Base-by-base conservation (phyloP, 495 filamentous ascomycete genomes). In the Parmelia sp. region DNA sequence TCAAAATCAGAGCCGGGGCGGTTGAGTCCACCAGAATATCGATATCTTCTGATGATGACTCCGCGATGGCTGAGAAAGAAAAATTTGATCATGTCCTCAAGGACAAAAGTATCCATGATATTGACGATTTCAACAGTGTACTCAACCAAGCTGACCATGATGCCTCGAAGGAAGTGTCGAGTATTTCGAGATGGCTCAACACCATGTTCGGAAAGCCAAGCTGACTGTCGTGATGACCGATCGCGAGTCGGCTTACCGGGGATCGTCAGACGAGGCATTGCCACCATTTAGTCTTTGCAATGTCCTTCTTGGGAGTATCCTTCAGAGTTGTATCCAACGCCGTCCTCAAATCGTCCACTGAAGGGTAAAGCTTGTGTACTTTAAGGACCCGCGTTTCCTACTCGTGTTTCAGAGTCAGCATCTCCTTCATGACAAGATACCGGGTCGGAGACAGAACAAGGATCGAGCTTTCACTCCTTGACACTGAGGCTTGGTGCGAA, bases 11-110 rank as follows among this genome's bases (percentile, higher is more conserved):
- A 23, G 59, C 51, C 19, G 68, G 71, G 29, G 37, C 60, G 27
- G 69, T 73, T 23, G 39, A 45, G 36, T 77, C 79, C 64, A 79
- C 75, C 62, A 70, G 73, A 27, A 77, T 83, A 39, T 79, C 79
- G 4, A 65, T 75, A 21, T 78, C 80, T 12, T 47, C 68, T 1
- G 72, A 82, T 47, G 36, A 70, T 35, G 63, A 60, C 1, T 57
- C 65, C 10, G 78, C 78, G 23, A 70, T 70, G 27, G 70, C 74
- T 19, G 77, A 83, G 69, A 73, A 72, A 10, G 64, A 27, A 31
- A 72, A 64, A 15, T 49, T 69, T 49, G 37, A 65, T 55, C 21
- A n/a, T 4, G 61, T 47, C 25, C 60, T 83, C 40, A 76, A 76
- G 15, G 74, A 72, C 19, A 75, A 74, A 42, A 74, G 72, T 3